Percentiles rank a stretch among this genome's conserved stretches.
Conservation (phyloP, 768 basidiomycete genomes). For the Termitomyces sp. region DNA sequence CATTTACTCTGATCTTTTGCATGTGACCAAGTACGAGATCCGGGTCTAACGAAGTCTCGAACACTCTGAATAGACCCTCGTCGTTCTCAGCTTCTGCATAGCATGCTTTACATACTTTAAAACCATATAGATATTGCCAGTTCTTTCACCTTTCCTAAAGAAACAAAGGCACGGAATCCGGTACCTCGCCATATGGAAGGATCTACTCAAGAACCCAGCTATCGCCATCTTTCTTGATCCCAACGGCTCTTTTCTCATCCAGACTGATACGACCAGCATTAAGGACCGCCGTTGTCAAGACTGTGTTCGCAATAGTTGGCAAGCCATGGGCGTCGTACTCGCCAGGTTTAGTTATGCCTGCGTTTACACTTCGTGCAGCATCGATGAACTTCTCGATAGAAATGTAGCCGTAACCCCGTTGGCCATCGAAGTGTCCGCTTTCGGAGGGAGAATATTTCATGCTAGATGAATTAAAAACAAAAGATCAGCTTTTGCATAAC, state of each 20-base stretch:
- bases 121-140: conserved; percentile 1
- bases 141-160: conserved; percentile 10
- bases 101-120: neutral
- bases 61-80: neutral
- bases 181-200: conserved; percentile 11
- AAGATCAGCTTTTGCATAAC: conserved; percentile 3
- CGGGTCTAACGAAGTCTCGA: neutral
- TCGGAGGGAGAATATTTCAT: conserved; percentile 95
- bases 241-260: conserved; percentile 84
- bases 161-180: neutral
- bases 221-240: conserved; percentile 60
- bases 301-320: conserved; percentile 87
- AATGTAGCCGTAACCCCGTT: conserved; percentile 87
- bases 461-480: conserved; percentile 30
- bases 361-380: conserved; percentile 74
- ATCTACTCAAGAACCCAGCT: conserved; percentile 65
- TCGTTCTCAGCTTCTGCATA: neutral
- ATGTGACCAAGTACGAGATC: neutral
- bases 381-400: conserved; percentile 92
- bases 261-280: conserved; percentile 87
- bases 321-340: conserved; percentile 78
- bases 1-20: neutral
- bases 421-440: conserved; percentile 90
- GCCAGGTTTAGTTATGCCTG: conserved; percentile 53
- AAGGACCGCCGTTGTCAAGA: conserved; percentile 82